A percentile compares a stretch with the other conserved stretches of the same genome.
Evolutionary conservation across 2,329 filamentous ascomycete species (phyloP).

Genomic region (Alternaria viburni): DNA sequence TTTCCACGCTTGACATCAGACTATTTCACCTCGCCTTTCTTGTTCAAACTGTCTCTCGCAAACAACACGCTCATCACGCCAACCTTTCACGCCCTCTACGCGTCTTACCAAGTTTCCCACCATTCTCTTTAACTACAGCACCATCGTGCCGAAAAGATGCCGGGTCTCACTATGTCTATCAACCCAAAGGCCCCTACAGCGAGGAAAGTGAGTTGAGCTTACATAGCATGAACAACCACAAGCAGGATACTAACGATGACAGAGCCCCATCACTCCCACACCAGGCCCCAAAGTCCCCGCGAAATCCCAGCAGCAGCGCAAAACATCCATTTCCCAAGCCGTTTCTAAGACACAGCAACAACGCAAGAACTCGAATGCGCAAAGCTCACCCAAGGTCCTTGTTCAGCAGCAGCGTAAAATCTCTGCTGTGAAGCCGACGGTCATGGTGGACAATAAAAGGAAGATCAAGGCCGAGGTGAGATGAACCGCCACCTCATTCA

Average conservation of each 20-base stretch:
- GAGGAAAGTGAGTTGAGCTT: conserved; percentile 6
- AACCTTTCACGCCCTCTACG: neutral
- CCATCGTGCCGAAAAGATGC: neutral
- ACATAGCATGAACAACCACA: no score
- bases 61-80: neutral
- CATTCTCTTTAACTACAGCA: neutral
- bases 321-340: neutral
- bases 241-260: neutral
- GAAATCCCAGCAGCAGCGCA: neutral
- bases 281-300: neutral
- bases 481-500: neutral
- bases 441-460: conserved; percentile 4
- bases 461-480: conserved; percentile 14
- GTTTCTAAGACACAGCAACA: neutral
- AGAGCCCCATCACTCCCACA: neutral
- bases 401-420: neutral
- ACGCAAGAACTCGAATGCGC: neutral
- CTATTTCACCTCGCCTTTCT: neutral
- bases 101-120: neutral
- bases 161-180: neutral
- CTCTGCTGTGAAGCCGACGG: neutral
- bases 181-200: conserved; percentile 10
- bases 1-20: neutral
- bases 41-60: neutral
- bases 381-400: neutral